Evolutionary conservation across 305 asterid species (phyloP), one percentile per base, ranked within the genome.

Genomic region (Ilex paraguariensis): DNA sequence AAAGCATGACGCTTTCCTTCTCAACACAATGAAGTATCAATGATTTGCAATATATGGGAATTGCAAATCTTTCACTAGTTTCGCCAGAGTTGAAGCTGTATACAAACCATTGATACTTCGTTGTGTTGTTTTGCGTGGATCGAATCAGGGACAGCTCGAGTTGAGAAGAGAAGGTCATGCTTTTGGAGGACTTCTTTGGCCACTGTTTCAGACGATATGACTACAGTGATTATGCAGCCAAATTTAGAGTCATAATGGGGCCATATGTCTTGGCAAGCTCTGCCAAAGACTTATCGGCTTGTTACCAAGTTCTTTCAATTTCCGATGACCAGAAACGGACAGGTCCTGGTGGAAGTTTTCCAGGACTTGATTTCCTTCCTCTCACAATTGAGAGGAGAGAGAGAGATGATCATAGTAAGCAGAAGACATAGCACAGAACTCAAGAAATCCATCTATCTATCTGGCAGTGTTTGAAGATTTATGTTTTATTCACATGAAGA

Each of bases 201-300:
- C 70, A 74, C 68, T 4, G 67, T 75, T 1, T 67, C 5, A 3
- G 77, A 78, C 13, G 79, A 70, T 11, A 57, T 77, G 0, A 77
- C 70, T 3, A 74, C 63, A 9, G 71, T 57, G 3, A 66, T 70
- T 51, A 64, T 31, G 14, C 52, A 10, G 6, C 82, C 79, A 50
- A 77, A 66, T 33, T 65, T 65, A 77, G 62, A 2, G 77, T 66
- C 75, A 77, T 77, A 15, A 77, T 61, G 6, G 79, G 75, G 39
- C 79, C 82, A 32, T 77, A 62, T 10, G 28, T 54, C 51, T 71
- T 56, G 31, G 80, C 67, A 1, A 71, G 65, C 21, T 44, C 50
- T 66, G 75, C 10, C 36, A 71, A 49, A 5, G 83, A 68, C 39
- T 72, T 68, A 40, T 78, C 36, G 79, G 75, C 31, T 73, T 66